Evolutionary conservation across 768 basidiomycete genomes (phyloP).

Genomic region (Tulasnella sp.): DNA sequence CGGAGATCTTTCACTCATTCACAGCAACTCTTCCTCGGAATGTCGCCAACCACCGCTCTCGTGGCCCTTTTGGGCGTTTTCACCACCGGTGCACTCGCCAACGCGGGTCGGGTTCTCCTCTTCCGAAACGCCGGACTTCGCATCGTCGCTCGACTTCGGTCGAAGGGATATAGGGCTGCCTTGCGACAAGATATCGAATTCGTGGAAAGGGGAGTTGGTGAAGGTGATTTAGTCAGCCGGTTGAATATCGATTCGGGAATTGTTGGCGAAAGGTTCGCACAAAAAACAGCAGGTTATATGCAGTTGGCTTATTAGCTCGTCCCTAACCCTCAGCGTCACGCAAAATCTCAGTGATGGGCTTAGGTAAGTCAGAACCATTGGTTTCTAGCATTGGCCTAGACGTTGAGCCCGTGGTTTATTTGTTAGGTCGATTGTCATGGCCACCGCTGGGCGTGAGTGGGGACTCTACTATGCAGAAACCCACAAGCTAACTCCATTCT

Average conservation of each 20-base stretch:
- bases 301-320: not conserved
- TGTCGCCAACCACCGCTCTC: slow-evolving; percentile 78
- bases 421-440: slow-evolving; percentile 77
- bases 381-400: not conserved
- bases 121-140: slow-evolving; percentile 90
- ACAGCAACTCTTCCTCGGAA: slow-evolving; percentile 72
- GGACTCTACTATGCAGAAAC: not conserved
- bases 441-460: slow-evolving; percentile 81
- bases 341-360: slow-evolving; percentile 47
- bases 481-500: not conserved
- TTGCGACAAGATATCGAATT: slow-evolving; percentile 88
- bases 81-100: slow-evolving; percentile 81
- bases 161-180: slow-evolving; percentile 77
- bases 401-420: slow-evolving; percentile 33
- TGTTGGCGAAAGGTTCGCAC: slow-evolving; percentile 79
- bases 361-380: slow-evolving; percentile 33
- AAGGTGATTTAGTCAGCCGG: slow-evolving; percentile 89
- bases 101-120: slow-evolving; percentile 73
- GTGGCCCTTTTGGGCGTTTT: slow-evolving; percentile 68
- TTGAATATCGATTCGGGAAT: slow-evolving; percentile 88
- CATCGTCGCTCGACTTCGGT: slow-evolving; percentile 82
- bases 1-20: not conserved
- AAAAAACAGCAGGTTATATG: not conserved
- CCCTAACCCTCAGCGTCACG: slow-evolving; percentile 37
- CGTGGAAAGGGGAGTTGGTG: slow-evolving; percentile 70